Base-by-base conservation (phyloP, 805 yeast genomes). In the Cyberlindnera samutprakarnensis region DNA sequence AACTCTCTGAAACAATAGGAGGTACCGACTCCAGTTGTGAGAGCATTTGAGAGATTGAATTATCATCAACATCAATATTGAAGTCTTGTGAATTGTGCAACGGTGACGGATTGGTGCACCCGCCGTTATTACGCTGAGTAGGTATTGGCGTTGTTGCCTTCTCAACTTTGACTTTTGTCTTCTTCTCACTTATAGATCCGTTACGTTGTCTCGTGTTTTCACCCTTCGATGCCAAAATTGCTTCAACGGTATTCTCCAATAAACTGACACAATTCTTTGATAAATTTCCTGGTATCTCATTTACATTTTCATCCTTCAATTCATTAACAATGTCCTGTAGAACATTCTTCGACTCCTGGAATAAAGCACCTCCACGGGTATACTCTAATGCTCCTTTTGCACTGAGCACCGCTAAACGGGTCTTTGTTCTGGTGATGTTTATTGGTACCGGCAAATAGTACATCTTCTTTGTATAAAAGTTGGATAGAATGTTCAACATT, bases 341-440 rank as follows among this genome's bases (percentile, higher is more conserved):
- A 29, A 82, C 57, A 21, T 57, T 64, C 42, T 75, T 79, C 49
- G 78, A 74, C 31, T 78, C 86, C 48, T 75, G 82, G 49, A 78
- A 76, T 33, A 86, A 56, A 2, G 90, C 77, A 1, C 95, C 95
- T 23, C 87, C 86, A 50, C 84, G 75, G 3, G 84, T 76, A 50
- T 83, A 85, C 41, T 86, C 95, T 35, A 87, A 61, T 1, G 86
- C 73, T 12, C 94, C 87, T 41, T 74, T 73, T 0, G 87, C 85
- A 18, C 78, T 80, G 28, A 80, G 46, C 19, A 82, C 59, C 0
- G 81, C 65, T 41, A 78, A 67, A 29, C 86, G 60, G 3, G 83
- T 75, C 45, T 71, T 74, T 38, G 78, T 74, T 38, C 86, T 55
- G 1, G 81, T 62, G 8, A 73, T 56, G 41, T 78, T 79, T 28